These are phyloP conservation scores for Aspergillus carlsbadensis DNA, from an alignment of 495 filamentous ascomycete genomes.

Conservation along the genomic window DNA sequence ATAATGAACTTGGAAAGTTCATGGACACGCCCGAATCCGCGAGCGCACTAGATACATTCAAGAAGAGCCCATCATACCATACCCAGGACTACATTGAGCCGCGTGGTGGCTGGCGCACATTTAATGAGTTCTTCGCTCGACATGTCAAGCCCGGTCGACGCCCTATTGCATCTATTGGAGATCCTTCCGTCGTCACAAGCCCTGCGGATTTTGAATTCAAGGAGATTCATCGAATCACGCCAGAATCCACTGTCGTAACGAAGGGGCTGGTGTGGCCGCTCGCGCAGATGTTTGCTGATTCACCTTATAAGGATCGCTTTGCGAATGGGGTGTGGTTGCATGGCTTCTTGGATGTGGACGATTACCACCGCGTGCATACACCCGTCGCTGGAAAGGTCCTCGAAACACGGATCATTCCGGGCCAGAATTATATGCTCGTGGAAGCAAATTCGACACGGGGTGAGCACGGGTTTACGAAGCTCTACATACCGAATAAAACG, in stretches of 20 bases:
- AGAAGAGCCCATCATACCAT: background rate
- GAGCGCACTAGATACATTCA: constrained; percentile 3
- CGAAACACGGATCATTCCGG: background rate
- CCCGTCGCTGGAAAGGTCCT: background rate
- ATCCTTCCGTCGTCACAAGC: background rate
- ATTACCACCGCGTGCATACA: constrained; percentile 8
- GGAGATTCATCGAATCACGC: background rate
- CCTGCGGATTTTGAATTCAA: constrained; percentile 5
- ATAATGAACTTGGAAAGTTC: background rate
- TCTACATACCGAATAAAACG: background rate
- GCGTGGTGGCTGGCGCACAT: constrained; percentile 7
- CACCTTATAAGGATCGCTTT: background rate
- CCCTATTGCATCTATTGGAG: constrained; percentile 4
- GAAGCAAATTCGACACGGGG: background rate
- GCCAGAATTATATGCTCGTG: background rate
- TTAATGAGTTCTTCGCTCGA: constrained; percentile 12
- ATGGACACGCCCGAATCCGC: constrained; percentile 11
- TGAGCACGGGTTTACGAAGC: no score
- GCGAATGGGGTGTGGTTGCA: constrained; percentile 2
- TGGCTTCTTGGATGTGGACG: background rate
- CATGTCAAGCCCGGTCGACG: constrained; percentile 6
- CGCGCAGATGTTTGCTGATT: background rate
- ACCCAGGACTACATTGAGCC: constrained; percentile 6
- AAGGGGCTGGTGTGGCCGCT: constrained; percentile 5
- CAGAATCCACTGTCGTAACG: background rate